These are phyloP conservation scores for Linnemannia schmuckeri DNA, from an alignment of 192 early-diverging fungal genomes.

Conservation along the genomic window DNA sequence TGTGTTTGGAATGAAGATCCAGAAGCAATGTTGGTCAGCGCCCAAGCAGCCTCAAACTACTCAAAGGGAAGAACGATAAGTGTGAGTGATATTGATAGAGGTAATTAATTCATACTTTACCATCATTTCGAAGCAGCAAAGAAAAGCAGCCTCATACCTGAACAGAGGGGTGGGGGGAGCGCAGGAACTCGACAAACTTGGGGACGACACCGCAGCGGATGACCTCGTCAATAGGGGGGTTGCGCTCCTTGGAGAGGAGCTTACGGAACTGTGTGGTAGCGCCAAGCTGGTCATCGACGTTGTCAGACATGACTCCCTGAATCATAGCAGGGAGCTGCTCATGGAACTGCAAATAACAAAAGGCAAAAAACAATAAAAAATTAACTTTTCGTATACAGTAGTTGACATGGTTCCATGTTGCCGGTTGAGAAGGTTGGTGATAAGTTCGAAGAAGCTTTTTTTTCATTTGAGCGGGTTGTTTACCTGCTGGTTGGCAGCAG, in stretches of 20 bases:
- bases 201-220: slow-evolving; percentile 94
- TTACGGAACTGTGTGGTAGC: slow-evolving; percentile 94
- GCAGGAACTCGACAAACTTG: slow-evolving; percentile 94
- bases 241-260: slow-evolving; percentile 92
- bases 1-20: slow-evolving; percentile 95
- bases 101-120: not conserved
- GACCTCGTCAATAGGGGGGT: slow-evolving; percentile 97
- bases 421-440: not conserved
- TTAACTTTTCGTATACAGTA: not conserved
- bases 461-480: not conserved
- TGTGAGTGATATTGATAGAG: not conserved
- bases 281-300: slow-evolving; percentile 82
- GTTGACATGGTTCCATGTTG: not conserved
- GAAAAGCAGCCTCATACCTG: slow-evolving; percentile 68
- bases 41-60: slow-evolving; percentile 99
- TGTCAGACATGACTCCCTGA: slow-evolving; percentile 79
- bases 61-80: slow-evolving; percentile 6
- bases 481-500: slow-evolving; percentile 70
- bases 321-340: slow-evolving; percentile 88
- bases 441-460: not conserved
- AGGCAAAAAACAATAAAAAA: not conserved
- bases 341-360: slow-evolving; percentile 65
- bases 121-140: not conserved
- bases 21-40: slow-evolving; percentile 98
- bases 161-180: slow-evolving; percentile 84